A percentile compares a stretch with the other conserved stretches of the same genome.
These are phyloP conservation scores for Haematococcus lacustris DNA, from an alignment of 139 green algal species.

Conservation along the genomic window DNA sequence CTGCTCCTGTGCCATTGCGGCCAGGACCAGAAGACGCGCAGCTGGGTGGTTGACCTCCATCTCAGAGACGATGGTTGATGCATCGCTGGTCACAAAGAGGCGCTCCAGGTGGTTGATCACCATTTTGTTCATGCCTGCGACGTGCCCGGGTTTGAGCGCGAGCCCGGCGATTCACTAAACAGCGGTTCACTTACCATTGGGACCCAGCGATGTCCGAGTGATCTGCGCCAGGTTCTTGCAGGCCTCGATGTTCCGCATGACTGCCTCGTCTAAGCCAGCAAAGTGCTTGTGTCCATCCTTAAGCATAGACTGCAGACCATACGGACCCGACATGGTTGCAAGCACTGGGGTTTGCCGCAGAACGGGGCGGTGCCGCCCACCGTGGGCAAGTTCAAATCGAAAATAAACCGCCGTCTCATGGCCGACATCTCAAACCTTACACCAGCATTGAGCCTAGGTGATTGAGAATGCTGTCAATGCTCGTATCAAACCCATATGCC, in stretches of 20 bases:
- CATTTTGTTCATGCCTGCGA: constrained; percentile 99
- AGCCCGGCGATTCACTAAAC: too few species aligned
- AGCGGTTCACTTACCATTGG: constrained; percentile 90
- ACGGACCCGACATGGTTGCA: constrained; percentile 37
- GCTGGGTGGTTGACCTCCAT: constrained; percentile 96
- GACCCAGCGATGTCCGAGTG: constrained; percentile 88
- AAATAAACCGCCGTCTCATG: too few species aligned
- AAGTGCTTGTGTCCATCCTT: constrained; percentile 97
- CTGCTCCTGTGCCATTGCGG: constrained; percentile 85
- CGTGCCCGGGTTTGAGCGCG: too few species aligned
- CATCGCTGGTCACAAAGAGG: constrained; percentile 96
- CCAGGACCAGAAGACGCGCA: constrained; percentile 90
- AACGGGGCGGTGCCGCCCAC: too few species aligned
- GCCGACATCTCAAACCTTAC: too few species aligned
- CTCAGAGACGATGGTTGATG: constrained; percentile 89
- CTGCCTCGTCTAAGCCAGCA: constrained; percentile 90
- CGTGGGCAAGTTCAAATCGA: too few species aligned
- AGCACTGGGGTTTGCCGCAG: too few species aligned
- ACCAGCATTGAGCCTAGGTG: too few species aligned
- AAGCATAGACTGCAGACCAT: constrained; percentile 88
- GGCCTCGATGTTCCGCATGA: constrained; percentile 96
- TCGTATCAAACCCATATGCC: too few species aligned
- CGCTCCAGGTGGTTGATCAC: constrained; percentile 99
- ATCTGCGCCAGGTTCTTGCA: constrained; percentile 91
- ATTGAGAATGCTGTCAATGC: too few species aligned